phyloP scores from a whole-genome alignment of 192 early-diverging fungal genomes.

The Coemansia sp. region DNA sequence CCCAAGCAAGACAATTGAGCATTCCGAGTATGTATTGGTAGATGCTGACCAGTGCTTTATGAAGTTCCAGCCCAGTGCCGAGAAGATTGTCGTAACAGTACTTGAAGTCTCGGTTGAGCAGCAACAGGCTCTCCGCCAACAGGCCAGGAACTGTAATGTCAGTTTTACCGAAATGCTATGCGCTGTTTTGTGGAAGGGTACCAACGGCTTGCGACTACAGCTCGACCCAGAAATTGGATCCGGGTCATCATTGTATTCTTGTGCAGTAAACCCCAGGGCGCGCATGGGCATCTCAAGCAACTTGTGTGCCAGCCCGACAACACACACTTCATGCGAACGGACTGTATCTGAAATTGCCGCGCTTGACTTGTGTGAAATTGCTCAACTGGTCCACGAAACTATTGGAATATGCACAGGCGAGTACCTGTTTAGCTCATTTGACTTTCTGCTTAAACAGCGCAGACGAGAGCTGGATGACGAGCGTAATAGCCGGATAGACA shows the following conservation, averaged over 20 bases:
- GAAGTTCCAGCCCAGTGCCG: constrained; percentile 19
- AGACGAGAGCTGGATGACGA: constrained; percentile 23
- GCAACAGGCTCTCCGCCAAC: constrained; percentile 30
- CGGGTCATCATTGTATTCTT: constrained; percentile 31
- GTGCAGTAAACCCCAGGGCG: constrained; percentile 41
- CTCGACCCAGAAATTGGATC: constrained; percentile 17
- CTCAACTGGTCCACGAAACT: constrained; percentile 23
- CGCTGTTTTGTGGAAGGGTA: constrained; percentile 46
- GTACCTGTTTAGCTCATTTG: constrained; percentile 40
- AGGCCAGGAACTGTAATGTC: constrained; percentile 26
- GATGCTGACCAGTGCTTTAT: constrained; percentile 20
- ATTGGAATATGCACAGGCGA: constrained; percentile 15
- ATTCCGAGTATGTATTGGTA: constrained; percentile 37
- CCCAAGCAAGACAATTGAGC: constrained; percentile 16
- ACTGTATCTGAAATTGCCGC: constrained; percentile 22
- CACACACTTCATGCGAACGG: constrained; percentile 24
- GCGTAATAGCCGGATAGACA: background rate
- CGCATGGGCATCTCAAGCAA: constrained; percentile 19
- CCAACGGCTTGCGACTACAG: constrained; percentile 19
- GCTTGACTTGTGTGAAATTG: constrained; percentile 22
- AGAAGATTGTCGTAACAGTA: constrained; percentile 28
- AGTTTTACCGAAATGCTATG: constrained; percentile 40
- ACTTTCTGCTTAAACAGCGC: constrained; percentile 26
- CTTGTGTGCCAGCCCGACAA: constrained; percentile 41
- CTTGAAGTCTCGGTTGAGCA: constrained; percentile 24